Base-by-base conservation (phyloP, 768 basidiomycete species). In the Podaxis sp. region DNA sequence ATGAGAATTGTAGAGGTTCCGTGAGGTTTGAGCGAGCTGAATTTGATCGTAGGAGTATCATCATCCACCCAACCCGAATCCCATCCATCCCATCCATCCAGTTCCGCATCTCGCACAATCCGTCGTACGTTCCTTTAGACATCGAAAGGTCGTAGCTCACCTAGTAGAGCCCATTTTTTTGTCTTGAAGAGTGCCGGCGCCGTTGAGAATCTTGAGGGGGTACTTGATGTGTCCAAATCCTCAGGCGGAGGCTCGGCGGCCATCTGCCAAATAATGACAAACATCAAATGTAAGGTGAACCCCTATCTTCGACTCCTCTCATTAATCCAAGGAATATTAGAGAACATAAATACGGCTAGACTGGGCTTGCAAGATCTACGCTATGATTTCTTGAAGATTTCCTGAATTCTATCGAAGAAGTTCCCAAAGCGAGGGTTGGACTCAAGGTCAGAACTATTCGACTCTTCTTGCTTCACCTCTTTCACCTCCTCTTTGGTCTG, bases 131-230 rank as follows among this genome's bases (percentile, higher is more conserved):
- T 66, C 66, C 65, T 63, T 49, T 57, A 64, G 58, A 55, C 66
- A 64, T 64, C 64, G 61, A 57, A 63, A 65, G 55, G 64, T 47
- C 63, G 63, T 71, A 70, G 74, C 89, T 81, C 79, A 90, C 88
- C 89, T 88, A 80, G 89, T 90, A 66, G 89, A 90, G 72, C 87
- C 88, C 89, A 90, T 90, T 82, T 82, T n/a, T 86, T 77, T 70
- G 73, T 75, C 76, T 79, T 79, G 78, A 78, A 71, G 75, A 74
- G 72, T 74, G 76, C 74, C 77, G 75, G 73, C 74, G 78, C 76
- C 77, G 78, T 78, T 74, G 74, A 75, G 66, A 72, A 70, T 78
- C 75, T 76, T 79, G 76, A 73, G 73, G 72, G 70, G 74, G 71
- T 70, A 40, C 60, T 66, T 71, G 50, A 41, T 63, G 40, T 57